A percentile compares a stretch with the other conserved stretches of the same genome.
These are phyloP conservation scores for Calonectria hongkongensis DNA, from an alignment of 2,329 filamentous ascomycete genomes.

Conservation along the genomic window DNA sequence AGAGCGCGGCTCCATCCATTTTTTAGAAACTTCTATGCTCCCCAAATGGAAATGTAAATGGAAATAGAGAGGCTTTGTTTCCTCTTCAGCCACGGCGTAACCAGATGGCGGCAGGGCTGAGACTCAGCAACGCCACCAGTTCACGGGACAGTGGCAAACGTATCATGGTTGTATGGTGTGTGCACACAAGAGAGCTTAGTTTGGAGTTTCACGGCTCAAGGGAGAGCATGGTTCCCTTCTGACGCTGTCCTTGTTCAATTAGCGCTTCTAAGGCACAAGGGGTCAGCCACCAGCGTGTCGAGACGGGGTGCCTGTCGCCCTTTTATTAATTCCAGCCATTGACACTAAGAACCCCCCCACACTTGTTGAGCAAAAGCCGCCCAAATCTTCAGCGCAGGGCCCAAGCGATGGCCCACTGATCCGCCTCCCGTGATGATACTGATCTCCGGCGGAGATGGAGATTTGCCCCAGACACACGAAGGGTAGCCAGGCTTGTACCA, in stretches of 20 bases:
- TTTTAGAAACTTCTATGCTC: background rate
- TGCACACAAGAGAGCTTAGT: background rate
- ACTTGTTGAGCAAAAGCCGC: background rate
- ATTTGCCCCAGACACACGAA: background rate
- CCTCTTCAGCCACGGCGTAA: background rate
- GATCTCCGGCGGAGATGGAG: background rate
- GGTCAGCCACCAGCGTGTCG: background rate
- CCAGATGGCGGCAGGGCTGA: slow-evolving; percentile 4
- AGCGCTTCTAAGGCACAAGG: background rate
- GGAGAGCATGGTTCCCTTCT: background rate
- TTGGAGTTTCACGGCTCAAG: slow-evolving; percentile 7
- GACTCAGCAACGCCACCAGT: slow-evolving; percentile 4
- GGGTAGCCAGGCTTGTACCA: background rate
- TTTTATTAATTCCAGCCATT: background rate
- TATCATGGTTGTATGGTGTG: background rate
- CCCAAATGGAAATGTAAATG: background rate
- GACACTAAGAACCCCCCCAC: background rate
- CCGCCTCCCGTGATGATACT: background rate
- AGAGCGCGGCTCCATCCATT: background rate
- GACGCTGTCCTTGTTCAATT: background rate
- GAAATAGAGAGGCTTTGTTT: background rate
- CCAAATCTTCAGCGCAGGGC: background rate
- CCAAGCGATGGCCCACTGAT: slow-evolving; percentile 2
- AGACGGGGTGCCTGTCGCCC: background rate
- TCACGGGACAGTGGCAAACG: background rate